Evolutionary conservation across 768 basidiomycete genomes (phyloP).

Genomic region (Boletus huronensis): DNA sequence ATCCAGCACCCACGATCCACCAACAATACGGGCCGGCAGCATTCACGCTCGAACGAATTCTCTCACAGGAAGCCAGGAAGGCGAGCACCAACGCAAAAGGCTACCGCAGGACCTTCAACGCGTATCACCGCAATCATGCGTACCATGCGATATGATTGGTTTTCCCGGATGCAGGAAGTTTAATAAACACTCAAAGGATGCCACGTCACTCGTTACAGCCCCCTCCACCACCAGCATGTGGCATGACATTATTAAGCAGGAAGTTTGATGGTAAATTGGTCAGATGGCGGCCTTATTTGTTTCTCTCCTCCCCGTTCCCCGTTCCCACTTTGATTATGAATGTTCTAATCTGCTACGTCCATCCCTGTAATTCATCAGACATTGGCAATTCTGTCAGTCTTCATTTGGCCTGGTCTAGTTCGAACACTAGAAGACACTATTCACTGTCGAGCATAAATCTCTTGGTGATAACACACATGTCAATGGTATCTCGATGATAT

Average conservation of each 20-base stretch:
- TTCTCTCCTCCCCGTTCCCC: neutral
- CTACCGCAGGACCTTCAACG: neutral
- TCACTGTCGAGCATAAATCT: neutral
- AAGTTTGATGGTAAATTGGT: neutral
- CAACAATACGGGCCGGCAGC: neutral
- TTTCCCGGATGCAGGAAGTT: neutral
- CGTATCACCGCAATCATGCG: neutral
- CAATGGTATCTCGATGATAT: neutral
- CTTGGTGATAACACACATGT: neutral
- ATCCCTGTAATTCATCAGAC: neutral
- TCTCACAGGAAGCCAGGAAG: neutral
- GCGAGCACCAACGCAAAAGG: neutral
- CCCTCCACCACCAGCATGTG: neutral
- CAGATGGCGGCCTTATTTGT: too few species aligned
- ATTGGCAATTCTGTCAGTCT: neutral
- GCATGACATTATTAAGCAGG: neutral
- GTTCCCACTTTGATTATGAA: neutral
- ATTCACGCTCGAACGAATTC: neutral
- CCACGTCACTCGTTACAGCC: neutral
- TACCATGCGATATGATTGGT: neutral
- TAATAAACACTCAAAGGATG: neutral
- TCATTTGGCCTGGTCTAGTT: neutral
- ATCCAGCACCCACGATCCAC: neutral
- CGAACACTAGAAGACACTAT: neutral
- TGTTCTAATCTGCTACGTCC: neutral